Conservation (phyloP, 2,329 filamentous ascomycete genomes). For the Alternaria longipes region DNA sequence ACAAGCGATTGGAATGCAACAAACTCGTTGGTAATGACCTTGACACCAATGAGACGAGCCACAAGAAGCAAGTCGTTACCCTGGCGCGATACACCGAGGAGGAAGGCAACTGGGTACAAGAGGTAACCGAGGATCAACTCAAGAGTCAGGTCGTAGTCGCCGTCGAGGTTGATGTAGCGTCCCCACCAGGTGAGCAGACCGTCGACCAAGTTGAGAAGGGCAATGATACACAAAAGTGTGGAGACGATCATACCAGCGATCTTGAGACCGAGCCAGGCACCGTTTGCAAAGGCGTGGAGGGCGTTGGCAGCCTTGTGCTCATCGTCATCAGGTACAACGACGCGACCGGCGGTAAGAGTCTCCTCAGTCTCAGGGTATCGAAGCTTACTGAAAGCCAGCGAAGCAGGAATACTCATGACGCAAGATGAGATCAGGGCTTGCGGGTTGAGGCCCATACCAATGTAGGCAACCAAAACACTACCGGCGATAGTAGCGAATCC, state of each 20-base stretch:
- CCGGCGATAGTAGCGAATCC: constrained; percentile 94
- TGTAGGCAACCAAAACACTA: constrained; percentile 86
- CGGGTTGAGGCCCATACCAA: constrained; percentile 81
- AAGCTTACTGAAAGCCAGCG: constrained; percentile 87
- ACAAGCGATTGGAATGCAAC: constrained; percentile 72
- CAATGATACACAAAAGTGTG: constrained; percentile 84
- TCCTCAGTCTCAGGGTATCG: constrained; percentile 90
- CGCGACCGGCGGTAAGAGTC: constrained; percentile 80
- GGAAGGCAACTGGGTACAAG: constrained; percentile 79
- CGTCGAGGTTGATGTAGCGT: constrained; percentile 75
- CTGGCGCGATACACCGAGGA: constrained; percentile 77
- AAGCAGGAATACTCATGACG: constrained; percentile 95
- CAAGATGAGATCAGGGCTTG: constrained; percentile 89
- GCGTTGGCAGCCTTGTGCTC: constrained; percentile 80
- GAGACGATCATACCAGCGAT: constrained; percentile 84
- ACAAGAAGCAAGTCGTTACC: constrained; percentile 73
- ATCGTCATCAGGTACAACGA: constrained; percentile 81
- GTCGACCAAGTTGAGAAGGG: constrained; percentile 76
- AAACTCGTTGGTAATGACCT: constrained; percentile 88
- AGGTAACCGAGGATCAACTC: constrained; percentile 80
- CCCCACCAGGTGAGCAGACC: constrained; percentile 87
- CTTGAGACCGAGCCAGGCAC: constrained; percentile 85
- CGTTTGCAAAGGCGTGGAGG: constrained; percentile 85
- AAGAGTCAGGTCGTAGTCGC: constrained; percentile 73
- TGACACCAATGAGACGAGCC: constrained; percentile 80